A percentile compares a stretch with the other conserved stretches of the same genome.
phyloP scores from a whole-genome alignment of 768 basidiomycete species.

The Paxillus ammoniavirescens region DNA sequence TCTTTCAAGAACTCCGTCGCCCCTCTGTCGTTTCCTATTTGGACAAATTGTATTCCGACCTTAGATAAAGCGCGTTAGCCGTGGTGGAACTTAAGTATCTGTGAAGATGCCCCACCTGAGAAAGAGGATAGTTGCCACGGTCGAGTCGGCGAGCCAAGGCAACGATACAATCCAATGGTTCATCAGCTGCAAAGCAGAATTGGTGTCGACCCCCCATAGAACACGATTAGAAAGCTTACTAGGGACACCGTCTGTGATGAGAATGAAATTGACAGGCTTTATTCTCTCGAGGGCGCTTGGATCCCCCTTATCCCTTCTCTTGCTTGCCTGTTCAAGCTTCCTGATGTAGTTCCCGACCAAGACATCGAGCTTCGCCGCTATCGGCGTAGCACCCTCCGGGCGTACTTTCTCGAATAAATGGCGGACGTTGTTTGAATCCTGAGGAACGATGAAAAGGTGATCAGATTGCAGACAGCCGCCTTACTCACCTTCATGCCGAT shows the following conservation, averaged over 20 bases:
- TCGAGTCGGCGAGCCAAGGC: slow-evolving; percentile 51
- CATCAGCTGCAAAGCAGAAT: slow-evolving; percentile 40
- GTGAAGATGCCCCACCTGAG: slow-evolving; percentile 39
- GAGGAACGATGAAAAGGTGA: neutral
- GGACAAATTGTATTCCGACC: slow-evolving; percentile 72
- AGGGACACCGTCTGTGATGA: slow-evolving; percentile 64
- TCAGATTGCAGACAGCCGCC: neutral
- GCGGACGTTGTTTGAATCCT: slow-evolving; percentile 40
- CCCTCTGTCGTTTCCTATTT: slow-evolving; percentile 51
- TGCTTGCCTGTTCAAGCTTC: slow-evolving; percentile 32
- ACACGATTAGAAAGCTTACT: slow-evolving; percentile 36
- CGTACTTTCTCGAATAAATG: slow-evolving; percentile 43
- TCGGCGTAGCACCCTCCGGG: slow-evolving; percentile 47
- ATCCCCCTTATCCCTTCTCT: slow-evolving; percentile 21
- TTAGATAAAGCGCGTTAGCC: slow-evolving; percentile 25
- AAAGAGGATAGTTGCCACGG: slow-evolving; percentile 45
- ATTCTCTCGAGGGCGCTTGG: slow-evolving; percentile 29
- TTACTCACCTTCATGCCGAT: slow-evolving; percentile 38
- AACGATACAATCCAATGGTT: slow-evolving; percentile 48
- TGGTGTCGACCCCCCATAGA: neutral
- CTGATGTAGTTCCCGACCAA: slow-evolving; percentile 39
- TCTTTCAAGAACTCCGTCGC: slow-evolving; percentile 46
- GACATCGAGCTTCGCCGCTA: slow-evolving; percentile 39
- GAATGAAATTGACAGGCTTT: slow-evolving; percentile 57
- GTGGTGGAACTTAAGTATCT: neutral